Evolutionary conservation across 2,329 filamentous ascomycete species (phyloP).

Genomic region (Akanthomyces lecanii): DNA sequence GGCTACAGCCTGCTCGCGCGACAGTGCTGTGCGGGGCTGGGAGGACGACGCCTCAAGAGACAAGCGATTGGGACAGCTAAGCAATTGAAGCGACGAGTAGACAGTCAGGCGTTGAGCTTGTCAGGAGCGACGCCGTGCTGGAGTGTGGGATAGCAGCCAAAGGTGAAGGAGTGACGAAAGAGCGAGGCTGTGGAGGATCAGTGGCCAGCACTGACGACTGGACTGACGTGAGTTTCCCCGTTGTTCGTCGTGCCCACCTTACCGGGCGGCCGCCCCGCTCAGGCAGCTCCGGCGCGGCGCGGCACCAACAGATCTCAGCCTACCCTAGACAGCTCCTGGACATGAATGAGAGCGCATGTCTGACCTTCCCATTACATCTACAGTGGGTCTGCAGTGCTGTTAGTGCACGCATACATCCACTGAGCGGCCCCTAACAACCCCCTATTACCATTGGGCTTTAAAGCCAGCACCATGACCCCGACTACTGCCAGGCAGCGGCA

Average conservation of each 20-base stretch:
- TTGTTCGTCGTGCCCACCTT: slow-evolving; percentile 4
- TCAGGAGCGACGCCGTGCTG: neutral
- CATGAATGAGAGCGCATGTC: neutral
- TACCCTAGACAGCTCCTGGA: neutral
- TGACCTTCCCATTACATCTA: too few species aligned
- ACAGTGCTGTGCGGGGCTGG: slow-evolving; percentile 13
- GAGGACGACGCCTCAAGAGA: neutral
- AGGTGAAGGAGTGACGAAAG: slow-evolving; percentile 9
- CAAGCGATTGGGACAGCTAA: neutral
- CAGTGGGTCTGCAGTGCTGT: too few species aligned
- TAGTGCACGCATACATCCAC: too few species aligned
- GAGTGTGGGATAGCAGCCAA: neutral
- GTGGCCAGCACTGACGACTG: slow-evolving; percentile 10
- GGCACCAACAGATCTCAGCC: neutral
- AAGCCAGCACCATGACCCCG: too few species aligned
- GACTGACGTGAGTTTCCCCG: slow-evolving; percentile 7
- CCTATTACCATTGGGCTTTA: too few species aligned
- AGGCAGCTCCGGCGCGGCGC: neutral
- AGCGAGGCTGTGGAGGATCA: neutral
- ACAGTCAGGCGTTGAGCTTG: neutral
- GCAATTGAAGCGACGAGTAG: neutral
- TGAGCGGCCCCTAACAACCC: too few species aligned
- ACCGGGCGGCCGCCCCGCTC: neutral
- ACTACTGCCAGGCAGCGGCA: too few species aligned
- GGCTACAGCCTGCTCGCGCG: slow-evolving; percentile 11